A percentile compares a stretch with the other conserved stretches of the same genome.
Evolutionary conservation across 1,284 basidiomycete species (phyloP).

Genomic region (Cutaneotrichosporon curvatum): DNA sequence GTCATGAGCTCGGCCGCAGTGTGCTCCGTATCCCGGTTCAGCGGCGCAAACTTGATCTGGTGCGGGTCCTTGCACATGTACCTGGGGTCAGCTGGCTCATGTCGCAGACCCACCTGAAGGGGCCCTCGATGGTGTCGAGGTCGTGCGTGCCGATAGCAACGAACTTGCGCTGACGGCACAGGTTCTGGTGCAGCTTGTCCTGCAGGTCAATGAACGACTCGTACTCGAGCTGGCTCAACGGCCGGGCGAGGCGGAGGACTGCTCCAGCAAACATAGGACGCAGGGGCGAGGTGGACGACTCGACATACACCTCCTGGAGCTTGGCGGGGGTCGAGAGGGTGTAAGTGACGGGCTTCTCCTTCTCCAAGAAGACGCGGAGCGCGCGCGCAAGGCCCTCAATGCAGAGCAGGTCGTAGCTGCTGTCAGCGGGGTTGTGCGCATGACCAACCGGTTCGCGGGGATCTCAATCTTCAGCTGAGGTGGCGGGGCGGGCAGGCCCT

Average conservation of each 20-base stretch:
- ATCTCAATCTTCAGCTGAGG: conserved; percentile 98
- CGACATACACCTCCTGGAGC: conserved; percentile 61
- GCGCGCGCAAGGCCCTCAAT: conserved; percentile 91
- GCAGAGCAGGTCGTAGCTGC: conserved; percentile 93
- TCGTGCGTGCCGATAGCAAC: conserved; percentile 98
- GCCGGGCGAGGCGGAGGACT: conserved; percentile 75
- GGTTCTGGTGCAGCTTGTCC: conserved; percentile 96
- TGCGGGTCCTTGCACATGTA: conserved; percentile 86
- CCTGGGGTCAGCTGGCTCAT: conserved; percentile 25
- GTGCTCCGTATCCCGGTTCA: conserved; percentile 68
- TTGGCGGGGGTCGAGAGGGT: conserved; percentile 60
- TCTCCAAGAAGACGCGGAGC: conserved; percentile 75
- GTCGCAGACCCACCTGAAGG: conserved; percentile 65
- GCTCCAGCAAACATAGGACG: conserved; percentile 88
- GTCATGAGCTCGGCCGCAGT: conserved; percentile 81
- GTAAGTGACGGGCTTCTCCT: conserved; percentile 64
- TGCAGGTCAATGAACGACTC: conserved; percentile 97
- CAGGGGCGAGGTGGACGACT: conserved; percentile 69
- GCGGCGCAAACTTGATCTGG: conserved; percentile 80
- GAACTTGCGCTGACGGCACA: conserved; percentile 81
- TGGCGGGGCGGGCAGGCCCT: conserved; percentile 70
- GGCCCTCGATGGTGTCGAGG: conserved; percentile 76
- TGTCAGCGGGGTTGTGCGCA: conserved; percentile 8
- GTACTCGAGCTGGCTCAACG: conserved; percentile 80
- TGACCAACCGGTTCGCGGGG: conserved; percentile 75